Conservation (phyloP, 257 asterid genomes). For the Nicotiana noctiflora region DNA sequence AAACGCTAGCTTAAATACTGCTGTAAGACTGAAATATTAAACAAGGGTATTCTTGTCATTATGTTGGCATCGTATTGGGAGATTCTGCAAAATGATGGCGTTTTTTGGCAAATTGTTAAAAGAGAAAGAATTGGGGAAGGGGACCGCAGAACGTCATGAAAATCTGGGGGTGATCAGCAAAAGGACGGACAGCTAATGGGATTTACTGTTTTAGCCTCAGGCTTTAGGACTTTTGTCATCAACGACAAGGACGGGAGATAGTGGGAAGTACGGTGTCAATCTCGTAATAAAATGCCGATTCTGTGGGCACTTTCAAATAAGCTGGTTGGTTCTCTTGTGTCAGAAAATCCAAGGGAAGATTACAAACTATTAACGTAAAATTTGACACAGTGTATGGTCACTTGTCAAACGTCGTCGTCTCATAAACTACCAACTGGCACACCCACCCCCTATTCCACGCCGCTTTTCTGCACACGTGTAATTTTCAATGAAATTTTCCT, state of each 20-base stretch:
- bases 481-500: not conserved
- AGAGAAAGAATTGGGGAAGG: not conserved
- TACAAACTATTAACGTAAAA: slow-evolving; percentile 17
- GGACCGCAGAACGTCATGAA: slow-evolving; percentile 31
- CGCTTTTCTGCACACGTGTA: not conserved
- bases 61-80: not conserved
- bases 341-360: slow-evolving; percentile 76
- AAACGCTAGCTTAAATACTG: not conserved
- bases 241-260: slow-evolving; percentile 12
- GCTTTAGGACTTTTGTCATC: slow-evolving; percentile 23
- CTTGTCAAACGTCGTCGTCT: slow-evolving; percentile 10
- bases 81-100: slow-evolving; percentile 10
- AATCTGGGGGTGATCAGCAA: slow-evolving; percentile 27
- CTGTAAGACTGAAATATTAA: not conserved
- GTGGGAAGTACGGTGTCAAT: slow-evolving; percentile 45
- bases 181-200: slow-evolving; percentile 26
- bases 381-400: slow-evolving; percentile 20
- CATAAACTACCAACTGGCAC: not conserved
- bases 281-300: slow-evolving; percentile 39
- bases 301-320: slow-evolving; percentile 30
- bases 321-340: slow-evolving; percentile 21
- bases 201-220: slow-evolving; percentile 36
- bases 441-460: not conserved
- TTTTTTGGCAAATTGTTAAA: slow-evolving; percentile 10
- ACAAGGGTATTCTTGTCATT: not conserved